A percentile compares a stretch with the other conserved stretches of the same genome.
Evolutionary conservation across 495 filamentous ascomycete genomes (phyloP).

Genomic region (Penicillium cataractarum): DNA sequence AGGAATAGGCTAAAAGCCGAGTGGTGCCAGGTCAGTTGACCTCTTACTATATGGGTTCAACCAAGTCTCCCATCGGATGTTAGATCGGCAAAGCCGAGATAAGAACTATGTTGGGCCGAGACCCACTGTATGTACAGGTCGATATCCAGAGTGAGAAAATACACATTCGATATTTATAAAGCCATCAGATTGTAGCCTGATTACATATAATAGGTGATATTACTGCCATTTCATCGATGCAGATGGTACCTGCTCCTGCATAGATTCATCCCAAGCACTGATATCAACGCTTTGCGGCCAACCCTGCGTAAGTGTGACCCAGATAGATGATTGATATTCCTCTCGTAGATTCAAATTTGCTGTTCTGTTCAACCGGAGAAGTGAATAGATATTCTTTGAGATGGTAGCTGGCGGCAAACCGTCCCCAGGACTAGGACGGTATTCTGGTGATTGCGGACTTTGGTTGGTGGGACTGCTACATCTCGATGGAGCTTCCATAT

Average conservation of each 20-base stretch:
- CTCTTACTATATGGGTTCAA: background rate
- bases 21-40: background rate
- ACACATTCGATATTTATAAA: too few species aligned
- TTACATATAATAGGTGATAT: too few species aligned
- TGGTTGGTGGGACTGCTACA: background rate
- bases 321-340: constrained; percentile 3
- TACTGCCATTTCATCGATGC: background rate
- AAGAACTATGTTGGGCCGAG: background rate
- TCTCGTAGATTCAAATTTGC: background rate
- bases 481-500: background rate
- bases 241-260: background rate
- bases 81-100: background rate
- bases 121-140: background rate
- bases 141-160: background rate
- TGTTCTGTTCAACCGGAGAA: background rate
- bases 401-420: background rate
- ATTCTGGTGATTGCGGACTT: background rate
- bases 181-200: too few species aligned
- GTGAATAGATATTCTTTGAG: background rate
- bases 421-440: background rate
- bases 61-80: background rate
- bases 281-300: background rate
- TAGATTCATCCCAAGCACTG: background rate
- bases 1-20: background rate
- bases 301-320: background rate